Evolutionary conservation across 2,329 filamentous ascomycete species (phyloP).

Genomic region (Fusarium sp.): DNA sequence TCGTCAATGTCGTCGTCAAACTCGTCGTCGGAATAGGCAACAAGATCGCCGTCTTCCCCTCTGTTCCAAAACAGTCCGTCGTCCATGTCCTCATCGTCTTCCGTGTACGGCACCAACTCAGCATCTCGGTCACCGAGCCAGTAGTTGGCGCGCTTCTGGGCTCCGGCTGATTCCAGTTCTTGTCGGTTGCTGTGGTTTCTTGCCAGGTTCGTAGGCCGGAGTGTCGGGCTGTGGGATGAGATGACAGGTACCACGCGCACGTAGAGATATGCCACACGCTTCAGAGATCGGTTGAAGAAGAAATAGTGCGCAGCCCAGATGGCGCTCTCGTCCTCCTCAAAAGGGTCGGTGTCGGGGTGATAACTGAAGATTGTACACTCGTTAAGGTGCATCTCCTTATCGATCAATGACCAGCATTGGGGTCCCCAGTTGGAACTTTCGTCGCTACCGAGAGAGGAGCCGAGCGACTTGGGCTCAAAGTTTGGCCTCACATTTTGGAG

Average conservation of each 20-base stretch:
- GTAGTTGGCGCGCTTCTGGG: conserved; percentile 78
- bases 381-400: conserved; percentile 91
- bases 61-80: conserved; percentile 65
- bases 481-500: conserved; percentile 83
- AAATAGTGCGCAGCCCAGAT: conserved; percentile 98
- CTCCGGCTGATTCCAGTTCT: conserved; percentile 48
- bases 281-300: conserved; percentile 92
- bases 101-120: conserved; percentile 55
- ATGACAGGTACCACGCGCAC: conserved; percentile 85
- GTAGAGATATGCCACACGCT: conserved; percentile 93
- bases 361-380: conserved; percentile 92
- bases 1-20: conserved; percentile 58
- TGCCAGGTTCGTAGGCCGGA: conserved; percentile 48
- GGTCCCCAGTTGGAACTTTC: conserved; percentile 79
- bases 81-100: conserved; percentile 57
- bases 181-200: conserved; percentile 41
- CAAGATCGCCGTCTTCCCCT: conserved; percentile 65
- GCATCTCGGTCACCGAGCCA: conserved; percentile 79
- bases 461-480: conserved; percentile 55
- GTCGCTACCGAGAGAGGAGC: conserved; percentile 53
- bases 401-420: conserved; percentile 88
- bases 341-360: conserved; percentile 86
- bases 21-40: conserved; percentile 61
- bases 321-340: conserved; percentile 88
- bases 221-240: conserved; percentile 65